These are phyloP conservation scores for Davidsoniella neocaledoniae DNA, from an alignment of 2,329 filamentous ascomycete species.

Conservation along the genomic window DNA sequence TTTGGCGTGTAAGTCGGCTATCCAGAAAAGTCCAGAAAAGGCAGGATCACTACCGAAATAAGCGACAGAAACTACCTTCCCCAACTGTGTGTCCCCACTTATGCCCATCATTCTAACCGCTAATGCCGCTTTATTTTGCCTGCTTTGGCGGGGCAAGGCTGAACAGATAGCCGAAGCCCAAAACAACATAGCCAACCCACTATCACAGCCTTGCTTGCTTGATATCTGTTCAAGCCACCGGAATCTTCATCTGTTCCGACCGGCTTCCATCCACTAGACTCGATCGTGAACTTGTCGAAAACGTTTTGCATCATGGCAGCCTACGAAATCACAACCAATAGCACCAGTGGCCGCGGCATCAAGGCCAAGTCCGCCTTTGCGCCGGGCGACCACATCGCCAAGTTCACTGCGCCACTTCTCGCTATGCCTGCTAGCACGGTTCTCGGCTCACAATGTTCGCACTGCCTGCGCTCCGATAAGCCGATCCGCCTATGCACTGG, in stretches of 20 bases:
- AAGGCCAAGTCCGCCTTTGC: constrained; percentile 25
- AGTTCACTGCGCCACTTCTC: constrained; percentile 27
- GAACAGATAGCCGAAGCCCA: background rate
- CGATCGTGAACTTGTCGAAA: background rate
- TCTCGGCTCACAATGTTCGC: constrained; percentile 28
- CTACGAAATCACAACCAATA: constrained; percentile 1
- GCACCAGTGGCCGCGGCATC: constrained; percentile 26
- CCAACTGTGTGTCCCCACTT: too few species aligned
- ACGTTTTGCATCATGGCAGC: constrained; percentile 3
- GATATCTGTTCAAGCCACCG: background rate
- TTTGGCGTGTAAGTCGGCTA: too few species aligned
- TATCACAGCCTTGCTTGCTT: background rate
- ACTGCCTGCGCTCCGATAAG: constrained; percentile 26
- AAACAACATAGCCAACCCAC: background rate
- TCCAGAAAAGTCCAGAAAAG: too few species aligned
- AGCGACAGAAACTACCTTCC: too few species aligned
- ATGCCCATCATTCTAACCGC: too few species aligned
- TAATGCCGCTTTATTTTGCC: too few species aligned
- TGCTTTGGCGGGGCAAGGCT: too few species aligned
- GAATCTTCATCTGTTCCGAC: background rate
- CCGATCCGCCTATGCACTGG: constrained; percentile 28
- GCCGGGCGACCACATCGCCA: constrained; percentile 29
- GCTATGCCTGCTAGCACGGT: constrained; percentile 30
- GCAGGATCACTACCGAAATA: too few species aligned
- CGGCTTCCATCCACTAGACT: background rate